Base-by-base conservation (phyloP, 73 alveolate genomes). In the Blepharisma japonicum region DNA sequence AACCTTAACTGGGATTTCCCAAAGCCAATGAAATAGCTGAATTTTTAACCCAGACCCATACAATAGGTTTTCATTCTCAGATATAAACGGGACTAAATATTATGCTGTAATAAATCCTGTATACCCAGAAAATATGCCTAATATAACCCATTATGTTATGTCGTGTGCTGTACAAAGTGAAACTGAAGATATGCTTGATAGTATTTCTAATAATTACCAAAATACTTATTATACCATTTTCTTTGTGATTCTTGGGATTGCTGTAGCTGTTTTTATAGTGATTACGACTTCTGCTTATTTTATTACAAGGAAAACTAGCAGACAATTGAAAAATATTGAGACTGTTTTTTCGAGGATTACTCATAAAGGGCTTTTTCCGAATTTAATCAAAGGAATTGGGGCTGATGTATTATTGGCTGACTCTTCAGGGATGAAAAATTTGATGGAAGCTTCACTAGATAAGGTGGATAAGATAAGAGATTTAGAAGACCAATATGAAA, bases 1-100 rank as follows among this genome's bases (percentile, higher is more conserved):
- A 61, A 61, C 46, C 2, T 61, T 14, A 8, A 61, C 74, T 8
- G 74, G 74, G 46, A 61, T 61, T 20, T 61, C 74, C 39, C 47
- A 61, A 25, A 2, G 47, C 74, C 50, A 61, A 61, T 61, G 74
- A 39, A 25, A 61, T 18, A 0, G 49, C 23, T 32, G 42, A 32
- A 61, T 61, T 9, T 2, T 14, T 0, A 2, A n/a, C 74, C 23
- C 74, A 14, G 38, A 8, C 14, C 14, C 49, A 18, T n/a, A 39
- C 46, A 14, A n/a, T 14, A 61, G 74, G 23, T 39, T 14, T 25
- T n/a, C 39, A n/a, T 61, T 18, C 23, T 20, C 74, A 18, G 74
- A 61, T 61, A 9, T 11, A 61, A 61, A 61, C 23, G 74, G 74
- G 23, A 61, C 46, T 20, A 4, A 14, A 14, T 61, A 61, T 61